A percentile compares a stretch with the other conserved stretches of the same genome.
phyloP scores from a whole-genome alignment of 2,329 filamentous ascomycete genomes.

The Penicillium sp. region DNA sequence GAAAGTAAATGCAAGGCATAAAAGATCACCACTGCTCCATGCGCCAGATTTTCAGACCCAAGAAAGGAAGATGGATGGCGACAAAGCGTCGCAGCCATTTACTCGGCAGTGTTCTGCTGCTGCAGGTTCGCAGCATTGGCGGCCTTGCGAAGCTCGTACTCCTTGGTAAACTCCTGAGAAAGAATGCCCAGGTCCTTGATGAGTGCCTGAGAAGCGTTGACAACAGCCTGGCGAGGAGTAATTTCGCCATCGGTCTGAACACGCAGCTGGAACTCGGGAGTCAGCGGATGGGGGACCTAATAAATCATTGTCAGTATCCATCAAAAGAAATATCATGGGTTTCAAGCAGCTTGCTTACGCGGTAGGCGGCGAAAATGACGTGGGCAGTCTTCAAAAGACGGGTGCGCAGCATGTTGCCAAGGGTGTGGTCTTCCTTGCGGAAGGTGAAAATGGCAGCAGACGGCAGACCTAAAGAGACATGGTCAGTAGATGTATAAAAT shows the following conservation, averaged over 20 bases:
- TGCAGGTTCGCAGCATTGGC: conserved; percentile 61
- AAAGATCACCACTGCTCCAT: conserved; percentile 23
- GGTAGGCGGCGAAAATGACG: conserved; percentile 90
- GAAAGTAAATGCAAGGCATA: conserved; percentile 10
- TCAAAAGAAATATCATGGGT: neutral
- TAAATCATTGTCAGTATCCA: neutral
- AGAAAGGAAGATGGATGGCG: neutral
- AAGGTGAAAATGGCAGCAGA: conserved; percentile 95
- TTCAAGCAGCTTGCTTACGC: conserved; percentile 52
- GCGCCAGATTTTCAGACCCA: conserved; percentile 17
- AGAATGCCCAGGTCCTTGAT: conserved; percentile 78
- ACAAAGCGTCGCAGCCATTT: conserved; percentile 8
- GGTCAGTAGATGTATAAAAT: conserved; percentile 4
- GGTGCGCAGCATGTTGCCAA: conserved; percentile 84
- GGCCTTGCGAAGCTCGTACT: conserved; percentile 86
- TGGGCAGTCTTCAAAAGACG: conserved; percentile 81
- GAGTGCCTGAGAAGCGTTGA: conserved; percentile 76
- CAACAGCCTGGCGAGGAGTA: conserved; percentile 83
- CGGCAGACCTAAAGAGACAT: conserved; percentile 67
- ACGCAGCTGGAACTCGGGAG: conserved; percentile 65
- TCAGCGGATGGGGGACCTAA: conserved; percentile 47
- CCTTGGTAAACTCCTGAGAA: conserved; percentile 85
- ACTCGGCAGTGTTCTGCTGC: conserved; percentile 33
- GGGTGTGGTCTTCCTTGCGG: conserved; percentile 94
- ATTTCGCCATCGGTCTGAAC: conserved; percentile 89